Base-by-base conservation (phyloP, 495 filamentous ascomycete genomes). In the Cercophora samala region DNA sequence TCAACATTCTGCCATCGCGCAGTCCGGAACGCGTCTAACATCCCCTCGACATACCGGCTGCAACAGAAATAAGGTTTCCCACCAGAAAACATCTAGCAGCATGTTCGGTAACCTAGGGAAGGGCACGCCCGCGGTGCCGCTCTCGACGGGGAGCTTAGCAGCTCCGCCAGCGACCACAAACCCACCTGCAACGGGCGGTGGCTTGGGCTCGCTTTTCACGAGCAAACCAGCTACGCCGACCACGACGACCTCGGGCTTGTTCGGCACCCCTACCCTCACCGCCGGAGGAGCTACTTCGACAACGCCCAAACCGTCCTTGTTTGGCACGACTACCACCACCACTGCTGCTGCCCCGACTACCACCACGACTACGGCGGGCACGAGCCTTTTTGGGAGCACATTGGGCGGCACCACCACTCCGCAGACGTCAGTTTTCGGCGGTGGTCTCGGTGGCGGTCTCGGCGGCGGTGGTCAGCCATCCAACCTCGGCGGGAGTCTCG, bases 281-380 rank as follows among this genome's bases (percentile, higher is more conserved):
- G 26, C 26, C 8, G 26, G 26, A 29, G 26, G 26, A 29, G 23
- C 54, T 23, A 60, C 67, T 15, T 62, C 72, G 18, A 68, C 69
- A 23, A 64, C 66, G n/a, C 60, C 69, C 19, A 66, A 71, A 51
- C 37, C 62, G 4, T 67, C 68, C 3, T 69, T 71, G 37, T 76
- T 76, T 23, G 70, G 68, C 23, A 64, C 65, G 56, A 59, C 68
- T n/a, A 46, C 69, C 15, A 26, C 55, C 0, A 22, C 25, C 64
- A 66, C 60, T n/a, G 1, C 58, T 15, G 58, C 22, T 24, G 58
- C 58, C 1, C 4, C 58, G 18, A 29, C 58, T 26, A 29, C 58
- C 9, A 24, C 21, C 9, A 24, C 21, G 29, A 15, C 24, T 1
- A 46, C 59, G 15, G 5, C 63, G 19, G 63, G 62, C 1, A 9